A percentile compares a stretch with the other conserved stretches of the same genome.
Evolutionary conservation across 2,329 filamentous ascomycete genomes (phyloP).

Genomic region (Monilinia fructigena): DNA sequence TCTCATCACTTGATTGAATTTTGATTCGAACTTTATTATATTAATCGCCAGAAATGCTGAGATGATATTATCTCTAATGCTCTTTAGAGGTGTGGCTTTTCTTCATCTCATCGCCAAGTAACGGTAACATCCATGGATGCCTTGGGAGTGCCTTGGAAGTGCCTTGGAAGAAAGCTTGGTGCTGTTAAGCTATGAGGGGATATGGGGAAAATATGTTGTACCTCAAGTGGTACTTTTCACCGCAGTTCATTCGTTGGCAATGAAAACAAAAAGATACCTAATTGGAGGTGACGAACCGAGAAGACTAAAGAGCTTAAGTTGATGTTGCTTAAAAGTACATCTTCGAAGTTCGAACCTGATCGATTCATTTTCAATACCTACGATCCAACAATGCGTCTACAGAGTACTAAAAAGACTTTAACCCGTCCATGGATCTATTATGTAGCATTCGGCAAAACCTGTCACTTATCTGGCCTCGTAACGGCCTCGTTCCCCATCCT

Average conservation of each 20-base stretch:
- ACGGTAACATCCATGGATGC: background rate
- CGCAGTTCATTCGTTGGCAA: background rate
- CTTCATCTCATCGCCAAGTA: conserved; percentile 22
- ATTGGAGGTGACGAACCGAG: background rate
- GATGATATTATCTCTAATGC: background rate
- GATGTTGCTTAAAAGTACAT: no score
- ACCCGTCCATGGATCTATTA: no score
- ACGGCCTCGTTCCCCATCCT: background rate
- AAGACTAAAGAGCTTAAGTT: background rate
- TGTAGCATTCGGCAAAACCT: background rate
- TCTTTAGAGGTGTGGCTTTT: background rate
- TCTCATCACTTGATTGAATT: background rate
- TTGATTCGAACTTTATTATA: background rate
- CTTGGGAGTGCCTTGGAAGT: conserved; percentile 19
- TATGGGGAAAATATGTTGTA: background rate
- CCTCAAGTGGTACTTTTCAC: background rate
- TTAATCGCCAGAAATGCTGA: background rate
- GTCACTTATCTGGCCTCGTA: background rate
- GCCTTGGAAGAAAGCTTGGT: conserved; percentile 21
- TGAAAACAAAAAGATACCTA: background rate
- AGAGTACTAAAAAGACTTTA: no score
- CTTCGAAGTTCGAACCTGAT: no score
- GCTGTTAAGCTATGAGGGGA: conserved; percentile 16
- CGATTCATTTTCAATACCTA: no score
- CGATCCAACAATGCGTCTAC: no score